A percentile compares a stretch with the other conserved stretches of the same genome.
These are phyloP conservation scores for Geoglossum cookeanum DNA, from an alignment of 2,329 filamentous ascomycete species.

Conservation along the genomic window DNA sequence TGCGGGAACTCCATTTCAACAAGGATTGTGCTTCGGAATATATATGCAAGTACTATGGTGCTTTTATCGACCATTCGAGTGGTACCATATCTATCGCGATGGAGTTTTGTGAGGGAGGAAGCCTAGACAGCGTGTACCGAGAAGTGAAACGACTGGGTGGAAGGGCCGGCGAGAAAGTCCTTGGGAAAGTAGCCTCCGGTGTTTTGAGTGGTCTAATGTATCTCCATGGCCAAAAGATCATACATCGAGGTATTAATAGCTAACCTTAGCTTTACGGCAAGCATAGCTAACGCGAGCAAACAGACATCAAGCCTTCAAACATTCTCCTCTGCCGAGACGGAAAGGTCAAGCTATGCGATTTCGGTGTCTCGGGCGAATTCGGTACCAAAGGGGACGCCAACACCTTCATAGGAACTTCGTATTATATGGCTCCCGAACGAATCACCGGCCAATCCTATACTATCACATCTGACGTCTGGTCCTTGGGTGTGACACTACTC, in stretches of 20 bases:
- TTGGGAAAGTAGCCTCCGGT: conserved; percentile 91
- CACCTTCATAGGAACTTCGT: conserved; percentile 95
- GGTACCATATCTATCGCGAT: conserved; percentile 96
- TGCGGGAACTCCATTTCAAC: conserved; percentile 92
- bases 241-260: conserved; percentile 48
- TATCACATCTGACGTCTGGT: conserved; percentile 98
- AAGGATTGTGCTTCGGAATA: conserved; percentile 91
- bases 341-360: conserved; percentile 94
- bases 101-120: conserved; percentile 97
- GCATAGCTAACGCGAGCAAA: conserved; percentile 6
- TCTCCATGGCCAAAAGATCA: conserved; percentile 87
- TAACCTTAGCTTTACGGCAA: neutral
- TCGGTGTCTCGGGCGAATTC: conserved; percentile 93
- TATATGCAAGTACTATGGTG: conserved; percentile 94
- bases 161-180: conserved; percentile 86
- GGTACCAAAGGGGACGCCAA: conserved; percentile 97
- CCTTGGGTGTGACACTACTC: conserved; percentile 85
- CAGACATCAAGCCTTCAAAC: conserved; percentile 94
- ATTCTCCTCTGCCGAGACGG: conserved; percentile 84
- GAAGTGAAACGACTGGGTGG: conserved; percentile 93
- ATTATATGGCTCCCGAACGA: conserved; percentile 97
- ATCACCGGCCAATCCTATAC: conserved; percentile 97
- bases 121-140: conserved; percentile 88
- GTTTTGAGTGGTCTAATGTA: conserved; percentile 89
- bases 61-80: conserved; percentile 88